Evolutionary conservation across 225 moss, liverwort and hornwort genomes (phyloP).

Genomic region (Polytrichum formosum): DNA sequence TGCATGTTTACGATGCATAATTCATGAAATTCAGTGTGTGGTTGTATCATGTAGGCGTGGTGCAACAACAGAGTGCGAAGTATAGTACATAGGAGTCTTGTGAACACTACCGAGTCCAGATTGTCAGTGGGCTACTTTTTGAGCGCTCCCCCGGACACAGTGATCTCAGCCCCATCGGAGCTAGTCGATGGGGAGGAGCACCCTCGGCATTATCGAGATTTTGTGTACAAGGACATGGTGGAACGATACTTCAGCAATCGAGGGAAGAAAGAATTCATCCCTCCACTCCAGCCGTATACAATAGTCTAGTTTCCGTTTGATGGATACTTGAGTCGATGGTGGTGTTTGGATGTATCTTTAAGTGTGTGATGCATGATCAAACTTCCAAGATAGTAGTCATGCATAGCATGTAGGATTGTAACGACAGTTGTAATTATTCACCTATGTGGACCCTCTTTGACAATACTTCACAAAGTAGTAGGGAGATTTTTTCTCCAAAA

Average conservation of each 20-base stretch:
- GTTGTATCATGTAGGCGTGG: neutral
- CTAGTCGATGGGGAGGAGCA: neutral
- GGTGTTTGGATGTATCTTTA: no score
- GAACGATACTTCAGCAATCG: neutral
- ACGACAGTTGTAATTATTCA: no score
- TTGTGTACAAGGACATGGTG: conserved; percentile 1
- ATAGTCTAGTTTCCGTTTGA: neutral
- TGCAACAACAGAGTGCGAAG: neutral
- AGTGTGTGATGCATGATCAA: no score
- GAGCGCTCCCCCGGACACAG: neutral
- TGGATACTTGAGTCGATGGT: no score
- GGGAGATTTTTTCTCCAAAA: no score
- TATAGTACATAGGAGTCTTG: neutral
- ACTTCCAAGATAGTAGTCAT: no score
- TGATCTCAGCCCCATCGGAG: neutral
- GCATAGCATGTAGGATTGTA: no score
- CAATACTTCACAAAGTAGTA: no score
- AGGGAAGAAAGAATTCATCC: neutral
- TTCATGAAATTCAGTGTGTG: neutral
- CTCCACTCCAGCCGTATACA: neutral
- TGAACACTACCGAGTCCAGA: neutral
- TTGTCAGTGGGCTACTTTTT: neutral
- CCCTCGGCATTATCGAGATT: neutral
- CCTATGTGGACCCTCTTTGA: no score
- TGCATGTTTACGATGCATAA: neutral